Conservation (phyloP, 495 filamentous ascomycete species). For the Neurospora terricola region DNA sequence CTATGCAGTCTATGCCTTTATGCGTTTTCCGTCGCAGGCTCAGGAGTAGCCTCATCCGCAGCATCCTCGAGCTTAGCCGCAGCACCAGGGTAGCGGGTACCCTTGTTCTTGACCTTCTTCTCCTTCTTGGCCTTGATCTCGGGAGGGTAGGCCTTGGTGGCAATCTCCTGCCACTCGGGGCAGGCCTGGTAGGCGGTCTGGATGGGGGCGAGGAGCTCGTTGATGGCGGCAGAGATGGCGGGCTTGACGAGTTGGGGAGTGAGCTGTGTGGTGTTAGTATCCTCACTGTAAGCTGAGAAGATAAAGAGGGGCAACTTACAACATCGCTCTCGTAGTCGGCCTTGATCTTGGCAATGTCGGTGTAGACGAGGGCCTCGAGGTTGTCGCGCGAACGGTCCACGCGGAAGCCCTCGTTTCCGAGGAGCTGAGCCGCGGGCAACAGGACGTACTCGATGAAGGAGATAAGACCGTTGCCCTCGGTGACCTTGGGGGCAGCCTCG, state of each 20-base stretch:
- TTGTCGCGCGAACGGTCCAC: conserved; percentile 54
- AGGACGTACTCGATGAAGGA: conserved; percentile 77
- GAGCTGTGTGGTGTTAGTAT: conserved; percentile 42
- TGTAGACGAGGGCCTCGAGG: conserved; percentile 68
- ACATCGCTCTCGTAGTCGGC: conserved; percentile 73
- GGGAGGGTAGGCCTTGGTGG: conserved; percentile 73
- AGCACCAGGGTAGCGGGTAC: conserved; percentile 43
- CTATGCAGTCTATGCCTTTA: not conserved
- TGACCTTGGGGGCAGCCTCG: conserved; percentile 57
- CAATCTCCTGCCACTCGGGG: conserved; percentile 71
- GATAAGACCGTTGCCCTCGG: conserved; percentile 79
- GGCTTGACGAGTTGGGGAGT: conserved; percentile 78
- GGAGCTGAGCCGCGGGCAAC: conserved; percentile 54
- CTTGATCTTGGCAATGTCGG: conserved; percentile 55
- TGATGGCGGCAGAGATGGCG: conserved; percentile 60
- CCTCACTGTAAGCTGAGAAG: not conserved
- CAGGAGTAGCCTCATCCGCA: not conserved
- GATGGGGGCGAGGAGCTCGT: conserved; percentile 64
- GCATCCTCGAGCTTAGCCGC: not conserved
- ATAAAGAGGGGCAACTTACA: conserved; percentile 37
- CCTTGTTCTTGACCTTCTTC: conserved; percentile 78
- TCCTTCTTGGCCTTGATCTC: conserved; percentile 41
- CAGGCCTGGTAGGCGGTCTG: conserved; percentile 57
- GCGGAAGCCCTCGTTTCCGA: conserved; percentile 37
- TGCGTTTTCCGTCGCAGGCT: not conserved